Conservation (phyloP, 2,329 filamentous ascomycete genomes). For the Penicillium brevicompactum region DNA sequence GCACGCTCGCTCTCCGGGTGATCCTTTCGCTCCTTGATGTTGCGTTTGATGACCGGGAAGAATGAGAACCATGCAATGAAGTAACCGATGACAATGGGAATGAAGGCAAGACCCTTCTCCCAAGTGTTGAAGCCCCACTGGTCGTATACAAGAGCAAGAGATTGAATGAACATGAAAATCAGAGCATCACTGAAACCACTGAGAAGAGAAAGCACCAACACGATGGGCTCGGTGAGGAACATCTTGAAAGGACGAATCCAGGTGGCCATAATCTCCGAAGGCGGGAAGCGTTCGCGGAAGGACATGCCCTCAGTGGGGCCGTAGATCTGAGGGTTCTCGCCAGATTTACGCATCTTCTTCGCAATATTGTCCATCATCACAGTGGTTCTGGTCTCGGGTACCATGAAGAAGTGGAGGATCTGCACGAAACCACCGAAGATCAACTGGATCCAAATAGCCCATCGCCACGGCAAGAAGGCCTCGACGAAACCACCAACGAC, state of each 20-base stretch:
- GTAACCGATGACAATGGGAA: slow-evolving; percentile 61
- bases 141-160: slow-evolving; percentile 60
- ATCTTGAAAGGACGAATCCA: slow-evolving; percentile 65
- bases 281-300: slow-evolving; percentile 61
- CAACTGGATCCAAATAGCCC: slow-evolving; percentile 83
- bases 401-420: slow-evolving; percentile 65
- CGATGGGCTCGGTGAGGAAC: slow-evolving; percentile 67
- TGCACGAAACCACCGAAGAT: slow-evolving; percentile 75
- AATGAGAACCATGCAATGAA: slow-evolving; percentile 61
- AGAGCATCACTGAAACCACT: slow-evolving; percentile 66
- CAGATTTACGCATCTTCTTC: slow-evolving; percentile 68
- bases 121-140: slow-evolving; percentile 60
- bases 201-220: slow-evolving; percentile 61
- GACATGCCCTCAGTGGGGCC: slow-evolving; percentile 71
- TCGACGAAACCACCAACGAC: slow-evolving; percentile 79
- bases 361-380: slow-evolving; percentile 79
- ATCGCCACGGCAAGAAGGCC: slow-evolving; percentile 68
- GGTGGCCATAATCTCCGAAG: slow-evolving; percentile 58
- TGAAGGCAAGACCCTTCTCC: slow-evolving; percentile 55
- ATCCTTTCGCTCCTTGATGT: slow-evolving; percentile 47
- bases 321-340: slow-evolving; percentile 62
- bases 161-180: slow-evolving; percentile 69
- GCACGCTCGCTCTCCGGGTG: slow-evolving; percentile 56
- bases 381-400: slow-evolving; percentile 77
- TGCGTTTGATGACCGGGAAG: slow-evolving; percentile 57